Evolutionary conservation across 169 alveolate species (phyloP), one percentile per base, ranked within the genome.

Genomic region (Neospora caninum): DNA sequence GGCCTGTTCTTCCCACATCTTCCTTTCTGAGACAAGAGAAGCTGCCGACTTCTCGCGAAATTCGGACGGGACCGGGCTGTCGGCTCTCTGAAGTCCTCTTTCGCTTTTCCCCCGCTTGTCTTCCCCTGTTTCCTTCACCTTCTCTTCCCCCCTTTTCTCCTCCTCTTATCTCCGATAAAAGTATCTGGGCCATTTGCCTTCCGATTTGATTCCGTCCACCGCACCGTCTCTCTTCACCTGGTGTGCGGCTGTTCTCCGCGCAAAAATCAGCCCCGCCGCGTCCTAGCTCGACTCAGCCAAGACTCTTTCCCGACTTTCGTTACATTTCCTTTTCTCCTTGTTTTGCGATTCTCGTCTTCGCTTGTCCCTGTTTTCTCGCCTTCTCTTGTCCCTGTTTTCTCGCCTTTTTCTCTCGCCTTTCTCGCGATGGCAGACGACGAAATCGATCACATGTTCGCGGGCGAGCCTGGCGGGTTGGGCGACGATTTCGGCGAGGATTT

Each of bases 351-450:
- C n/a, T 80, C n/a, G 39, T 39, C 43, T 36, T 31, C n/a, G n/a
- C 88, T 80, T 27, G n/a, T 39, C 88, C n/a, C n/a, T n/a, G 54
- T n/a, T 36, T 53, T 38, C 82, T 69, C 82, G 16, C 18, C 82
- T 69, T 69, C 18, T 83, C 70, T 49, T 42, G 34, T 42, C 20
- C 39, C 91, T 41, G 58, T 42, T 43, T 42, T 42, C 27, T 36
- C 69, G 25, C 91, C 58, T 83, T 42, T 27, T 39, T 34, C 36
- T 83, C 91, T 41, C 91, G 18, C 58, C 34, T 6, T 29, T 42
- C 91, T 36, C 88, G 45, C 31, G 22, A 91, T 91, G 94, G 94
- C 88, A 87, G 94, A 91, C 94, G 94, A 80, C 42, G 94, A 91
- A 41, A 53, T 34, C 20, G 94, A 91, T 36, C 80, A 91, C 41